Percentiles rank a stretch among this genome's conserved stretches.
Evolutionary conservation across 2,329 filamentous ascomycete genomes (phyloP).

Genomic region (Fusarium piperis): DNA sequence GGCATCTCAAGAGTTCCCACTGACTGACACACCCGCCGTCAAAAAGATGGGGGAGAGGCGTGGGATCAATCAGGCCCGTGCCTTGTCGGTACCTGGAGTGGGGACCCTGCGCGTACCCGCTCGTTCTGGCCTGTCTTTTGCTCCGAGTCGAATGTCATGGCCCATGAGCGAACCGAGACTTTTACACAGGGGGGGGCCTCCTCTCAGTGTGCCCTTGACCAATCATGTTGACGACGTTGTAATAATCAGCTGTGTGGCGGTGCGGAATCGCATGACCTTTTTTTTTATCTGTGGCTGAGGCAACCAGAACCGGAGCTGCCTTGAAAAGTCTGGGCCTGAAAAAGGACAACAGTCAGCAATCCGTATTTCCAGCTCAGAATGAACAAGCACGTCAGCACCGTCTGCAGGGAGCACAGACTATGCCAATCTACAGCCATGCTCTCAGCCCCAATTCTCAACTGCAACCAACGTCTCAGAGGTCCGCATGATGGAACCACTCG

Average conservation of each 20-base stretch:
- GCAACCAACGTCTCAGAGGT: background rate
- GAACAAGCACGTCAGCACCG: background rate
- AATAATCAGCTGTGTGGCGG: conserved; percentile 44
- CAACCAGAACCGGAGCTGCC: background rate
- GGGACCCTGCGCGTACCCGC: conserved; percentile 11
- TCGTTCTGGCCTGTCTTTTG: conserved; percentile 1
- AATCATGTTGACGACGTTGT: conserved; percentile 32
- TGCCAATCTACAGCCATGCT: background rate
- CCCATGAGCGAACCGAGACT: conserved; percentile 14
- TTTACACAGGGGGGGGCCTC: too few species aligned
- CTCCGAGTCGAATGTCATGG: conserved; percentile 33
- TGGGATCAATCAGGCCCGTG: background rate
- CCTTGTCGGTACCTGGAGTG: conserved; percentile 30
- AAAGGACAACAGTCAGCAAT: background rate
- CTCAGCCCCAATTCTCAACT: background rate
- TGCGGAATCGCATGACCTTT: conserved; percentile 43
- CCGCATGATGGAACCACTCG: background rate
- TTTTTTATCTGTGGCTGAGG: background rate
- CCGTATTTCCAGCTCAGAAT: background rate
- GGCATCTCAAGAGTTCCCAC: background rate
- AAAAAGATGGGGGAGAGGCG: background rate
- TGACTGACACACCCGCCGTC: background rate
- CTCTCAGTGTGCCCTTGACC: conserved; percentile 6
- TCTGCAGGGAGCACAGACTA: background rate
- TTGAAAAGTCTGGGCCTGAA: background rate